These are phyloP conservation scores for Mikania micrantha DNA, from an alignment of 129 eudicot species.

Conservation along the genomic window DNA sequence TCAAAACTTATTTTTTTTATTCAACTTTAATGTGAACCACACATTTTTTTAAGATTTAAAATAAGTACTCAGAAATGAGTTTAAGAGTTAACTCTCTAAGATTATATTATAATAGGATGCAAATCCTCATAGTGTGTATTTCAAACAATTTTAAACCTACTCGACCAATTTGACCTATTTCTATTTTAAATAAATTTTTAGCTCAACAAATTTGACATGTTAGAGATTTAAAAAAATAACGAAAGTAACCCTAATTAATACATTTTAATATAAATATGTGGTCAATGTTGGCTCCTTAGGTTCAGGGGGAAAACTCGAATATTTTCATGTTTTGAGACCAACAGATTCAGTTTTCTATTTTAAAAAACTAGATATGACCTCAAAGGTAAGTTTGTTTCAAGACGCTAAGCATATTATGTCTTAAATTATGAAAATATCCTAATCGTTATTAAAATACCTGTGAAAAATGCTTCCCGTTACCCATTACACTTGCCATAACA, in stretches of 20 bases:
- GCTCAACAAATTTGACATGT: neutral
- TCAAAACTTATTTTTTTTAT: too few relatives aligned
- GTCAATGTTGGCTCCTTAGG: neutral
- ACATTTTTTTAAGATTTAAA: too few relatives aligned
- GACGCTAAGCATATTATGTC: neutral
- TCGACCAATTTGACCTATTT: neutral
- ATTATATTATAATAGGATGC: too few relatives aligned
- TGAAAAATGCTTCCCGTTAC: slow-evolving; percentile 39
- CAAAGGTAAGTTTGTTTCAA: neutral
- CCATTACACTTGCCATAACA: slow-evolving; percentile 65
- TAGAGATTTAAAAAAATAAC: neutral
- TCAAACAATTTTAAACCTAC: neutral
- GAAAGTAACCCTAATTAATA: neutral
- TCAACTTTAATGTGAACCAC: too few relatives aligned
- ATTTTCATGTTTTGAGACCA: neutral
- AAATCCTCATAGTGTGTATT: too few relatives aligned
- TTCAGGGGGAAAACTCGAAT: neutral
- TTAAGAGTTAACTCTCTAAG: too few relatives aligned
- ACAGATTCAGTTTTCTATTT: neutral
- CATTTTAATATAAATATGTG: neutral
- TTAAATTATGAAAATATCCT: neutral
- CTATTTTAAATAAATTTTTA: neutral
- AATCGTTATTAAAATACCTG: slow-evolving; percentile 34
- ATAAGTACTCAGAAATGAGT: too few relatives aligned
- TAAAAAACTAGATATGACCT: neutral